Evolutionary conservation across 2,329 filamentous ascomycete species (phyloP), one percentile per base, ranked within the genome.

Genomic region (Dothistroma septosporum): DNA sequence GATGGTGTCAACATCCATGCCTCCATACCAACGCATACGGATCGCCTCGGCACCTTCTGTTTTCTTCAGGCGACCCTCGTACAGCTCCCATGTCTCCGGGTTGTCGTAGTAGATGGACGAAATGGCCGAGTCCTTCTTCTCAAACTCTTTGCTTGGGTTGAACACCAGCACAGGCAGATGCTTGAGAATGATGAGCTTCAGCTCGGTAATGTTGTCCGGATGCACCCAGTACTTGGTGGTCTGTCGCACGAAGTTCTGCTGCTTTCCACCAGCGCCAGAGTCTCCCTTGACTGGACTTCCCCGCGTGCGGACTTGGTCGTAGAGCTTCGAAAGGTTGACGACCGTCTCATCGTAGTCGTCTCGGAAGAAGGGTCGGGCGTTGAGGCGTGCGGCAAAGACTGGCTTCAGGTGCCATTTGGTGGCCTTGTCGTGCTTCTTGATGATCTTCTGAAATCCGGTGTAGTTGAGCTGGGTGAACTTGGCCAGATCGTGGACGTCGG

Each of bases 141-240:
- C 91, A 67, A 97, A 99, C 70, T 97, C 93, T 76, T 99, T 99
- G 80, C 88, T 95, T 14, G 93, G 84, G 74, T 97, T 99, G 82
- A 97, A 99, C 11, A 99, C 94, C 16, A 99, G 83, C 9, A 99
- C 94, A 0, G 94, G 94, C 64, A 99, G 82, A 79, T 99, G 94
- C 82, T 99, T 97, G 56, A 99, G 82, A 72, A 99, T 92, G 73
- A 99, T 93, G 75, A 99, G 87, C 80, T 99, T 99, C 64, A 99
- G 78, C 78, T 99, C 94, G 5, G 94, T 97, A 69, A 99, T 94
- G 73, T 99, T 99, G 77, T 97, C 94, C 2, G 90, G 91, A 73
- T 99, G 94, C 50, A 99, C 94, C 94, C 94, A 99, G 80, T 99
- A 99, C 77, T 99, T 99, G 33, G 94, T 99, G 0, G 94, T 99